A percentile compares a stretch with the other conserved stretches of the same genome.
These are phyloP conservation scores for Rubia balearica DNA, from an alignment of 305 asterid species.

Conservation along the genomic window DNA sequence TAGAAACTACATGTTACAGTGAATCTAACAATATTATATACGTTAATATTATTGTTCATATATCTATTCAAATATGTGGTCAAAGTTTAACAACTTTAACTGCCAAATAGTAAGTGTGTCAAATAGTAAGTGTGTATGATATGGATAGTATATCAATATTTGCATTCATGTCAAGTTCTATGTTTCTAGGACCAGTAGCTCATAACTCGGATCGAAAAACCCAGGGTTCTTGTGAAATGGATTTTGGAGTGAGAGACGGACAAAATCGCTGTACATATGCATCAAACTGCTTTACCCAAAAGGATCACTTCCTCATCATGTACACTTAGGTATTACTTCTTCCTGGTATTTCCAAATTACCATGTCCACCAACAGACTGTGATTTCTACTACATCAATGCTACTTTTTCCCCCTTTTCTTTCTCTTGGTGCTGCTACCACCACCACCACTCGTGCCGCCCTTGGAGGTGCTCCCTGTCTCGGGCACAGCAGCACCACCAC, in stretches of 20 bases:
- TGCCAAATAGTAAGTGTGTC: no score
- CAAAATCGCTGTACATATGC: conserved; percentile 18
- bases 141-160: no score
- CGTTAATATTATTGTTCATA: no score
- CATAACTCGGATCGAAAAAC: no score
- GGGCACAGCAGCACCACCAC: conserved; percentile 32
- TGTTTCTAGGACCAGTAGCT: no score
- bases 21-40: no score
- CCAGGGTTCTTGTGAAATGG: no score
- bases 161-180: no score
- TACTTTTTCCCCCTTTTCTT: conserved; percentile 85
- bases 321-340: conserved; percentile 16
- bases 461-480: conserved; percentile 33
- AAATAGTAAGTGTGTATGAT: no score
- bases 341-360: not conserved
- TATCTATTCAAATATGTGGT: no score
- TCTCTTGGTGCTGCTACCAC: conserved; percentile 37
- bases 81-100: no score
- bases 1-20: no score
- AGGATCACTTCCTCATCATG: conserved; percentile 7
- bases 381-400: conserved; percentile 10
- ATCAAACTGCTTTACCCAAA: not conserved
- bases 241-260: not conserved
- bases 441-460: conserved; percentile 3
- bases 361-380: not conserved